Conservation (phyloP, 2,329 filamentous ascomycete species). For the Beauveria brongniartii region DNA sequence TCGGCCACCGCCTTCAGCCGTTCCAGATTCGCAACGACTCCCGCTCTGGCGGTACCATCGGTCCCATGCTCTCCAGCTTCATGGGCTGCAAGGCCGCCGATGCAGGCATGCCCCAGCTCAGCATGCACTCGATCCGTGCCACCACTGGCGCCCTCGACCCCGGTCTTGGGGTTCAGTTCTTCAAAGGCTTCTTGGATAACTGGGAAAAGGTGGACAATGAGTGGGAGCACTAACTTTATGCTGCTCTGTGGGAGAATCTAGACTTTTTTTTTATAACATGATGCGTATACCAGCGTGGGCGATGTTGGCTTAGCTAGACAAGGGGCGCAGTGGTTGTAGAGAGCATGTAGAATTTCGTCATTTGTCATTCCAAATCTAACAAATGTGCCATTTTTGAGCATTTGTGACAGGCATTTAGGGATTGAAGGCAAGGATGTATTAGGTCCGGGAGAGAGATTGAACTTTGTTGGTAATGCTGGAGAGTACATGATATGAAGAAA, state of each 20-base stretch:
- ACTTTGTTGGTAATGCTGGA: background rate
- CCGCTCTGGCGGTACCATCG: conserved; percentile 87
- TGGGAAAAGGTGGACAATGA: conserved; percentile 80
- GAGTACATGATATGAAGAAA: background rate
- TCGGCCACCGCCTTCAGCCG: conserved; percentile 64
- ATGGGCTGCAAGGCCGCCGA: conserved; percentile 81
- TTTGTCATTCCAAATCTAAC: background rate
- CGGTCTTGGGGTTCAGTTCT: conserved; percentile 78
- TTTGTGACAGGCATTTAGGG: background rate
- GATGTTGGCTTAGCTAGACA: background rate
- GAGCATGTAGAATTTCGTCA: background rate
- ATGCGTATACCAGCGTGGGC: background rate
- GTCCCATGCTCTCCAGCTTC: conserved; percentile 73
- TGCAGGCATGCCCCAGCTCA: conserved; percentile 82
- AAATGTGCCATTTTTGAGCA: too few relatives aligned
- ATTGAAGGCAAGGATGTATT: background rate
- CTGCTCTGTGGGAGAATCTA: background rate
- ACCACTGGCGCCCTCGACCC: conserved; percentile 82
- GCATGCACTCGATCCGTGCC: conserved; percentile 88
- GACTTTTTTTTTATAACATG: too few relatives aligned
- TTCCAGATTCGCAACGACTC: conserved; percentile 96
- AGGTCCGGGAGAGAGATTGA: background rate
- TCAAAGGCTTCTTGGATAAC: conserved; percentile 80
- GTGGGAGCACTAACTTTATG: conserved; percentile 42
- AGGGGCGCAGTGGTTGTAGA: background rate